phyloP scores from a whole-genome alignment of 371 early-diverging fungal species.

The Mucor irregularis region DNA sequence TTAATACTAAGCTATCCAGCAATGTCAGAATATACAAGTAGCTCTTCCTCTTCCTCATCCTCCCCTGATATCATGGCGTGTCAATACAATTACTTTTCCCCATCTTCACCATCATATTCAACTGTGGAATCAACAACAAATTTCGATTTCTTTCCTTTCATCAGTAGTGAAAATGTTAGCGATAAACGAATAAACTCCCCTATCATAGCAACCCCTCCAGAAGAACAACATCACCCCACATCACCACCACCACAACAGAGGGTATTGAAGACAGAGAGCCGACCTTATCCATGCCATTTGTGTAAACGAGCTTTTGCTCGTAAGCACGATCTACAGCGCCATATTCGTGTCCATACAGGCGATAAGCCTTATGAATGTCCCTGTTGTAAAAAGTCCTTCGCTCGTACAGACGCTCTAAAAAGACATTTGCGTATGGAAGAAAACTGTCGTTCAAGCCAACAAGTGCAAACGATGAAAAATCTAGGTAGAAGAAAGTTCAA shows the following conservation, averaged over 20 bases:
- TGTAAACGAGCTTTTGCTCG: conserved; percentile 52
- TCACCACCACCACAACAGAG: background rate
- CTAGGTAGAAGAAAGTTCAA: conserved; percentile 34
- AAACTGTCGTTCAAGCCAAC: conserved; percentile 45
- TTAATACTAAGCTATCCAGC: no score
- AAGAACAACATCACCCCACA: background rate
- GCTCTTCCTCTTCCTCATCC: no score
- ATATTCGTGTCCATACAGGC: conserved; percentile 69
- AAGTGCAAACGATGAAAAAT: conserved; percentile 47
- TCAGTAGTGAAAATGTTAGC: no score
- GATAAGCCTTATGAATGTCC: conserved; percentile 63
- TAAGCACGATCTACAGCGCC: conserved; percentile 70
- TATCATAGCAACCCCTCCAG: no score
- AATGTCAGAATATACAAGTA: no score
- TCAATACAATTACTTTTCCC: no score
- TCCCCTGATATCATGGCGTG: no score
- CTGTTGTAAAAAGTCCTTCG: conserved; percentile 66
- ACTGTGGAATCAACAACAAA: no score
- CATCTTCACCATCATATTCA: no score
- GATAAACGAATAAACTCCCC: no score
- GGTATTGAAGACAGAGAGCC: no score
- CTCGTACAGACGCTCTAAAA: conserved; percentile 68
- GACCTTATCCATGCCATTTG: conserved; percentile 16
- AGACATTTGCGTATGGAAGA: conserved; percentile 65
- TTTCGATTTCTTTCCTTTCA: no score